Evolutionary conservation across 2,329 filamentous ascomycete species (phyloP), one percentile per base, ranked within the genome.

Genomic region (Pseudonectria buxi): DNA sequence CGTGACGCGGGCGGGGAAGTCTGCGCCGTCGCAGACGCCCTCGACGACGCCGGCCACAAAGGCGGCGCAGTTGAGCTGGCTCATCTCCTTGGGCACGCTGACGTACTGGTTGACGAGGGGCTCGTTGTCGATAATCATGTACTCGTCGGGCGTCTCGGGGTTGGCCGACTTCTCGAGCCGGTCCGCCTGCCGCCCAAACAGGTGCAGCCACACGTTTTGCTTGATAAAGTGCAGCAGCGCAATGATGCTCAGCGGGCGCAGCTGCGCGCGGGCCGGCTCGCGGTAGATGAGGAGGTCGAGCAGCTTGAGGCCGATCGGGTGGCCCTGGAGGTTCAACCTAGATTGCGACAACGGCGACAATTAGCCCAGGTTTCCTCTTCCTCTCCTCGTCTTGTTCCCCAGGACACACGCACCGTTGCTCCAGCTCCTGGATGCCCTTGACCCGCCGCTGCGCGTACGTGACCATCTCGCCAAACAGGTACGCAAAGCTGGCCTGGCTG

Each of bases 71-170:
- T 95, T 96, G 55, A 98, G 72, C 74, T 92, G 86, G 63, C 77
- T 88, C 86, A 98, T 94, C 65, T 98, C 92, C 55, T 83, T 83
- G 12, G 92, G 92, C 35, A 96, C 83, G 52, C 81, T 87, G 56
- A 98, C 84, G 66, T 92, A 96, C 44, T 83, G 82, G 63, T 95
- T 96, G 26, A 96, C 90, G 33, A 96, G 72, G 14, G 92, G 92
- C 59, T 96, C 92, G 64, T 98, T 96, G 66, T 98, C 92, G 53
- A 89, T 86, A 53, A 98, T 92, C 90, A 98, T 96, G 71, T 96
- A 98, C 68, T 96, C 90, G 51, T 92, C 87, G 7, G 86, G 82
- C 34, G 88, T 90, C 35, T 81, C 77, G 7, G 85, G 81, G 53
- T 86, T 82, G 35, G 80, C 80, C 40, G 81, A 86, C 65, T 92